Evolutionary conservation across 495 filamentous ascomycete genomes (phyloP).

Genomic region (Penicillium desertorum): DNA sequence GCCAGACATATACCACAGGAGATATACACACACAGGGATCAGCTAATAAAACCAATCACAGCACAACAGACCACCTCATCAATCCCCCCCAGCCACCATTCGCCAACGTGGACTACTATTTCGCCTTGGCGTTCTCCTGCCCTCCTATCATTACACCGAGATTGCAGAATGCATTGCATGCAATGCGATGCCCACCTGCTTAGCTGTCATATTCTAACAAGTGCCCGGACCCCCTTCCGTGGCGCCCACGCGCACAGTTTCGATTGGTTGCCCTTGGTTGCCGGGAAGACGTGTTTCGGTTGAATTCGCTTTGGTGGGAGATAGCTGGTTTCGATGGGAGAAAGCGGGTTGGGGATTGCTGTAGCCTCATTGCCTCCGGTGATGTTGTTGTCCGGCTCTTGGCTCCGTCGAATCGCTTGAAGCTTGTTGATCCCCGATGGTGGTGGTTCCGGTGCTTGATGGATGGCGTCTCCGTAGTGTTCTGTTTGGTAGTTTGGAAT

Average conservation of each 20-base stretch:
- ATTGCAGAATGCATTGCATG: conserved; percentile 1
- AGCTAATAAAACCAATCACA: background rate
- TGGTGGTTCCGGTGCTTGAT: background rate
- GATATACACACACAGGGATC: background rate
- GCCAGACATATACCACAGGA: background rate
- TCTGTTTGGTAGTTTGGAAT: background rate
- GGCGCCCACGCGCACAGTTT: background rate
- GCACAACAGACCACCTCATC: background rate
- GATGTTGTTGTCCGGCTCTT: background rate
- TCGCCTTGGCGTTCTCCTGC: background rate
- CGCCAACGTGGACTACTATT: background rate
- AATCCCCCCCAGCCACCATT: background rate
- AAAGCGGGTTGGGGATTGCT: background rate
- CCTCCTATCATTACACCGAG: background rate
- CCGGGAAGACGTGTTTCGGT: background rate
- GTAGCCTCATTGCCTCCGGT: background rate
- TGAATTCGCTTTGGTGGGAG: background rate
- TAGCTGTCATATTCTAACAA: conserved; percentile 5
- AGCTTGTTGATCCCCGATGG: background rate
- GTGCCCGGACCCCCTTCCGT: conserved; percentile 5
- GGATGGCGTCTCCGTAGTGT: background rate
- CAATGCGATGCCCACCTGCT: background rate
- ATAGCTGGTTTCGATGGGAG: background rate
- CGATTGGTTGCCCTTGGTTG: conserved; percentile 1
- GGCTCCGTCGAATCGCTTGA: background rate